Conservation (phyloP, 192 early-diverging fungal species). For the Linnemannia exigua region DNA sequence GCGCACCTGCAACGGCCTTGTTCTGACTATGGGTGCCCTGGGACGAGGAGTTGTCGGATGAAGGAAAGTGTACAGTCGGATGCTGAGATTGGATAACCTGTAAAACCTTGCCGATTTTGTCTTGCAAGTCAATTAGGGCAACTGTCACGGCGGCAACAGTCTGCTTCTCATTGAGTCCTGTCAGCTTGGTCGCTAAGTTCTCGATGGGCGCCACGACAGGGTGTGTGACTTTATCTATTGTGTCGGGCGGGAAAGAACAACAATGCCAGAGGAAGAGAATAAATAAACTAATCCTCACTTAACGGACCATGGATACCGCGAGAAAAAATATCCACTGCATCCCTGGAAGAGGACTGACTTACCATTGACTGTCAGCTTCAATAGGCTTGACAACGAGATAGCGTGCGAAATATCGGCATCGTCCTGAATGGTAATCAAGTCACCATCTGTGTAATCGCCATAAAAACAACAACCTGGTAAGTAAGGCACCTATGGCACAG, state of each 20-base stretch:
- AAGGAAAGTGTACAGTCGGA: neutral
- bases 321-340: neutral
- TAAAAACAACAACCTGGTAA: neutral
- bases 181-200: constrained; percentile 11
- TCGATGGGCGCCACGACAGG: constrained; percentile 33
- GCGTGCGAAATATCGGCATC: constrained; percentile 66
- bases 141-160: constrained; percentile 37
- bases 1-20: neutral
- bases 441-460: constrained; percentile 52
- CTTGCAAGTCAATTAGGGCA: constrained; percentile 37
- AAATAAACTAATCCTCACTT: neutral
- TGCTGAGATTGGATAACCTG: constrained; percentile 39
- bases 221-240: constrained; percentile 38
- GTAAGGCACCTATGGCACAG: neutral
- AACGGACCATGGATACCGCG: too few species aligned
- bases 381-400: constrained; percentile 57
- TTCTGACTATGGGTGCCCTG: neutral
- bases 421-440: constrained; percentile 65
- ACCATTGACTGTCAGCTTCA: constrained; percentile 64
- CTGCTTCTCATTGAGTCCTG: constrained; percentile 37
- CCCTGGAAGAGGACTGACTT: constrained; percentile 8
- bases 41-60: neutral
- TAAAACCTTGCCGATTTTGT: constrained; percentile 29
- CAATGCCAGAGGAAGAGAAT: neutral
- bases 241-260: neutral